phyloP scores from a whole-genome alignment of 2,329 filamentous ascomycete genomes.

The Chalaropsis thielavioides region DNA sequence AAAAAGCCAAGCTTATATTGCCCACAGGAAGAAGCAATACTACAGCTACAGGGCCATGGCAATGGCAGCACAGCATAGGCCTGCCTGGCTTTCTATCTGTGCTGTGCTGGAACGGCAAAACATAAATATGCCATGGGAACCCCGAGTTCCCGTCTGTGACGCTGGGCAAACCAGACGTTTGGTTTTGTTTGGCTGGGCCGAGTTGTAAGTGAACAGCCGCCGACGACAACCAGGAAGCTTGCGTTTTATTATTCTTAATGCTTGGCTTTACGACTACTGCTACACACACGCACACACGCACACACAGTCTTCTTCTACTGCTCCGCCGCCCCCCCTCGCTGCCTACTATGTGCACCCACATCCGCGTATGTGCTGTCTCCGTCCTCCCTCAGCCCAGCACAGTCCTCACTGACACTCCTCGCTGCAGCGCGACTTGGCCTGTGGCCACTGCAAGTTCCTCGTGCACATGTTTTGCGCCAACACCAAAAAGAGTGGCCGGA shows the following conservation, averaged over 20 bases:
- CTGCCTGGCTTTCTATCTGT: not conserved
- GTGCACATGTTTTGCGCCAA: slow-evolving; percentile 3
- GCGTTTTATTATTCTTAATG: no score
- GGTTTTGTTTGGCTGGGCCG: not conserved
- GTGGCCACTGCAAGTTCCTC: slow-evolving; percentile 4
- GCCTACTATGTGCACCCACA: slow-evolving; percentile 1
- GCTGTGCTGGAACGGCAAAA: not conserved
- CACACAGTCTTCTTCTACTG: not conserved
- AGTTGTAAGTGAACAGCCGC: not conserved
- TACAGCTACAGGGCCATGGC: no score
- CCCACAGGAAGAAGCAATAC: not conserved
- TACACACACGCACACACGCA: no score
- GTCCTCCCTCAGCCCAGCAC: no score
- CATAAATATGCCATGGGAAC: slow-evolving; percentile 1
- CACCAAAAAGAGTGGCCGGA: not conserved
- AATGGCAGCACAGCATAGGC: not conserved
- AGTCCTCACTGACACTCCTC: not conserved
- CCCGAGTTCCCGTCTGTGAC: not conserved
- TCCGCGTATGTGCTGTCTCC: not conserved
- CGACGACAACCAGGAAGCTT: no score
- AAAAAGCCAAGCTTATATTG: no score
- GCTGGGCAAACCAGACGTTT: not conserved
- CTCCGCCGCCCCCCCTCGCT: no score
- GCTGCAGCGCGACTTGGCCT: not conserved
- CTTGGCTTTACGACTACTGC: no score